A percentile compares a stretch with the other conserved stretches of the same genome.
phyloP scores from a whole-genome alignment of 2,329 filamentous ascomycete genomes.

The Cladorrhinum sp. region DNA sequence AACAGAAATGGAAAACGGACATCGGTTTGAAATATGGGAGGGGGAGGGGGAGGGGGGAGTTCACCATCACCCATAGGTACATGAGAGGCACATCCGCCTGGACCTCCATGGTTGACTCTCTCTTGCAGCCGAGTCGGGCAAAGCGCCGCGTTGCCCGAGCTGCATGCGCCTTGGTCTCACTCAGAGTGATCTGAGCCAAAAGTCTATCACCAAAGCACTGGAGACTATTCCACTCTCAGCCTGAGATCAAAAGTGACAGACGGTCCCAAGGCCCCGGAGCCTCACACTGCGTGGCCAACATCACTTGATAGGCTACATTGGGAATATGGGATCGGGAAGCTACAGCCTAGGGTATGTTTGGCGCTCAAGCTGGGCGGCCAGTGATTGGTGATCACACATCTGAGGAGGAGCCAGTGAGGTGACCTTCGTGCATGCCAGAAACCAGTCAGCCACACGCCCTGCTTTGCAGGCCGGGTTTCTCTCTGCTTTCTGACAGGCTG shows the following conservation, averaged over 20 bases:
- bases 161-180: slow-evolving; percentile 20
- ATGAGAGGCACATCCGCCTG: slow-evolving; percentile 8
- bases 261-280: slow-evolving; percentile 19
- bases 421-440: not conserved
- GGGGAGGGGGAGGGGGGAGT: not conserved
- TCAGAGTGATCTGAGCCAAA: slow-evolving; percentile 6
- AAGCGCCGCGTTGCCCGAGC: slow-evolving; percentile 20
- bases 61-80: not conserved
- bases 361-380: slow-evolving; percentile 22
- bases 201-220: not conserved
- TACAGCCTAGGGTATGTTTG: slow-evolving; percentile 14
- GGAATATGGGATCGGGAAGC: slow-evolving; percentile 11
- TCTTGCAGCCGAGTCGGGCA: slow-evolving; percentile 18
- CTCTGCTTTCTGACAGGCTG: slow-evolving; percentile 6
- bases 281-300: slow-evolving; percentile 13
- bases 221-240: not conserved
- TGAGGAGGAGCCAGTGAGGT: slow-evolving; percentile 13
- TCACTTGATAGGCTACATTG: slow-evolving; percentile 14
- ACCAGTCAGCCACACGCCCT: slow-evolving; percentile 20
- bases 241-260: not conserved
- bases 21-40: slow-evolving; percentile 5
- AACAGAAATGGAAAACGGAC: not conserved
- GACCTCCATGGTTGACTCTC: slow-evolving; percentile 1
- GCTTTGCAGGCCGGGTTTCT: slow-evolving; percentile 12
- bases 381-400: slow-evolving; percentile 18